These are phyloP conservation scores for Phytophthora pistaciae DNA, from an alignment of 352 stramenopile genomes.

Conservation along the genomic window DNA sequence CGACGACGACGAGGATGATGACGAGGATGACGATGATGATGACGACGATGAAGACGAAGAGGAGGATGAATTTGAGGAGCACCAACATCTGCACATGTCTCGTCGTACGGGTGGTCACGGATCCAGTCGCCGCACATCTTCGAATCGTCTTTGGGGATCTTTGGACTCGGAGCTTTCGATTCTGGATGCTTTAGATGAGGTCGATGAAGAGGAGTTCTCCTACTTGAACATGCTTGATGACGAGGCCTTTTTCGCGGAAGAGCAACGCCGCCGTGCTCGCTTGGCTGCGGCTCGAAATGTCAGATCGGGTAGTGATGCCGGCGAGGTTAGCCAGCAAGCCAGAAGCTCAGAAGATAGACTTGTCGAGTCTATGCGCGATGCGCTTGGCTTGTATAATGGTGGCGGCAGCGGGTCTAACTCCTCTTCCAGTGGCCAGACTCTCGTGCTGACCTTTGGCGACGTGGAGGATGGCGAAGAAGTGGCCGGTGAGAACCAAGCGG, in stretches of 20 bases:
- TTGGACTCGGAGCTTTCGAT: constrained; percentile 75
- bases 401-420: constrained; percentile 14
- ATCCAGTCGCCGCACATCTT: constrained; percentile 42
- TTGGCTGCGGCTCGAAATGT: constrained; percentile 31
- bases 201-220: constrained; percentile 87
- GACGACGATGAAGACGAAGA: constrained; percentile 69
- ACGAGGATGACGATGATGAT: constrained; percentile 71
- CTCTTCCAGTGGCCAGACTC: constrained; percentile 38
- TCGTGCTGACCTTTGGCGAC: constrained; percentile 54
- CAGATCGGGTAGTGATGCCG: constrained; percentile 17
- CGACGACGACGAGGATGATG: constrained; percentile 63
- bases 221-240: constrained; percentile 83
- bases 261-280: constrained; percentile 57
- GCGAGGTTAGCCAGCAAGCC: constrained; percentile 18
- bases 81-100: constrained; percentile 60
- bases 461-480: constrained; percentile 37
- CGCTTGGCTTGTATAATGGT: constrained; percentile 37
- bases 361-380: constrained; percentile 50
- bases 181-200: constrained; percentile 81
- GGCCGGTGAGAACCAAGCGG: constrained; percentile 7
- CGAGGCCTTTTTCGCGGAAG: constrained; percentile 63
- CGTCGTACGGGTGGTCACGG: constrained; percentile 44
- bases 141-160: constrained; percentile 72
- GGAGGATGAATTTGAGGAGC: constrained; percentile 71
- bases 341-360: constrained; percentile 42